These are phyloP conservation scores for Lavandula angustifolia DNA, from an alignment of 257 asterid genomes.

Conservation along the genomic window DNA sequence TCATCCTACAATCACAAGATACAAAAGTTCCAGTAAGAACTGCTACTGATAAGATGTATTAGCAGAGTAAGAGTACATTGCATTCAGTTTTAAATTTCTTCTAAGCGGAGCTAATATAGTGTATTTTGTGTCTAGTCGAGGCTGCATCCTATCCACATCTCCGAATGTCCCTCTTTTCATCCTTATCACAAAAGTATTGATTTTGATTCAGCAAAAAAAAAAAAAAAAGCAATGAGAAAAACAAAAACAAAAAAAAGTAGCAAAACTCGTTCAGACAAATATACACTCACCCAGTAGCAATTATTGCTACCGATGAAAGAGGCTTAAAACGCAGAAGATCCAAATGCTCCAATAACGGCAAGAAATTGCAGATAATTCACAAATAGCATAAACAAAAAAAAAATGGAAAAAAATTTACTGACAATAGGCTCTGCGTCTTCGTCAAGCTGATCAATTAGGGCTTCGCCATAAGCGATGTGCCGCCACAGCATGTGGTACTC, in stretches of 20 bases:
- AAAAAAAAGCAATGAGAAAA: not conserved
- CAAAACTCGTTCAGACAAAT: not conserved
- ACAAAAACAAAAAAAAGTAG: not conserved
- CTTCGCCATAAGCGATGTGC: conserved; percentile 72
- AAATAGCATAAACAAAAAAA: not conserved
- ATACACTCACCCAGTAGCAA: not conserved
- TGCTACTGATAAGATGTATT: conserved; percentile 10
- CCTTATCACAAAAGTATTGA: not conserved
- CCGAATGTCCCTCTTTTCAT: not conserved
- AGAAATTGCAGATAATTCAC: not conserved
- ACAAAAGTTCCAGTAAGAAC: conserved; percentile 21
- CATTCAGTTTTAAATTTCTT: not conserved
- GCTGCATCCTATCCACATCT: not conserved
- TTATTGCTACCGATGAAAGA: not conserved
- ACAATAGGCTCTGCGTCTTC: conserved; percentile 55
- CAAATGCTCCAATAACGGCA: conserved; percentile 2
- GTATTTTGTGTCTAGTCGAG: not conserved
- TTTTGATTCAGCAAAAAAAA: not conserved
- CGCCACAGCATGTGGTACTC: conserved; percentile 92
- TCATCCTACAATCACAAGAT: conserved; percentile 61
- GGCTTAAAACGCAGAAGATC: conserved; percentile 21
- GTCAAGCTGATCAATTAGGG: conserved; percentile 50
- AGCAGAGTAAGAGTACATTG: not conserved
- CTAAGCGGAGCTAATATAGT: conserved; percentile 6
- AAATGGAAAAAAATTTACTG: not conserved